Evolutionary conservation across 306 rosid species (phyloP).

Genomic region (Quercus rubra): DNA sequence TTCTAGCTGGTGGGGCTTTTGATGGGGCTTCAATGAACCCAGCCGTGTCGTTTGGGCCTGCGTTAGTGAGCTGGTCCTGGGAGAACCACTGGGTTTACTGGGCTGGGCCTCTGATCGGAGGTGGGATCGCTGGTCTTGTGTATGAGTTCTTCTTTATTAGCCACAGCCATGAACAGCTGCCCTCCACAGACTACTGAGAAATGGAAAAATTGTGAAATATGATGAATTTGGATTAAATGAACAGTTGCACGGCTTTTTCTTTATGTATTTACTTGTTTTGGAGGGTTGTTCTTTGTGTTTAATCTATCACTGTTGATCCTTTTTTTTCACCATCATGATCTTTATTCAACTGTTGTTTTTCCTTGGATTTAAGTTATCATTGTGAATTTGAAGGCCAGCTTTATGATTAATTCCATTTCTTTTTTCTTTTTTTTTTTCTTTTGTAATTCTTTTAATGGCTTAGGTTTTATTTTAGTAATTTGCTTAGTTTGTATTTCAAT

Average conservation of each 20-base stretch:
- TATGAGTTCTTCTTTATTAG: conserved; percentile 62
- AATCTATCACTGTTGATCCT: conserved; percentile 10
- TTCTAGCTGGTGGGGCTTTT: conserved; percentile 80
- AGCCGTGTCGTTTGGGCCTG: conserved; percentile 84
- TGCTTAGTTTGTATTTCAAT: no score
- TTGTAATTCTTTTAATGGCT: not conserved
- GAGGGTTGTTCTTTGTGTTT: conserved; percentile 3
- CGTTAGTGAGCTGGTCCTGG: conserved; percentile 85
- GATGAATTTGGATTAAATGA: not conserved
- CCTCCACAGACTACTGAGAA: conserved; percentile 46
- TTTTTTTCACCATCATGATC: not conserved
- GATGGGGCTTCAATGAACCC: conserved; percentile 95
- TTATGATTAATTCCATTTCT: not conserved
- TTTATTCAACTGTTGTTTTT: not conserved
- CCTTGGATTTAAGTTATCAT: not conserved
- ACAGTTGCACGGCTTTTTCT: not conserved
- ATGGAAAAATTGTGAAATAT: not conserved
- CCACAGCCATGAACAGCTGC: conserved; percentile 65
- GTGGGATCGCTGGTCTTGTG: conserved; percentile 60
- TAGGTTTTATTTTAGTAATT: not conserved
- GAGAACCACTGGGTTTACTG: conserved; percentile 78
- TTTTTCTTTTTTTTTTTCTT: not conserved
- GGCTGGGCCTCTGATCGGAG: conserved; percentile 88
- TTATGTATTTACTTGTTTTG: conserved; percentile 6
- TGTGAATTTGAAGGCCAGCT: conserved; percentile 6